Conservation (phyloP, 345 rosid species). For the Eucalyptus regnans region DNA sequence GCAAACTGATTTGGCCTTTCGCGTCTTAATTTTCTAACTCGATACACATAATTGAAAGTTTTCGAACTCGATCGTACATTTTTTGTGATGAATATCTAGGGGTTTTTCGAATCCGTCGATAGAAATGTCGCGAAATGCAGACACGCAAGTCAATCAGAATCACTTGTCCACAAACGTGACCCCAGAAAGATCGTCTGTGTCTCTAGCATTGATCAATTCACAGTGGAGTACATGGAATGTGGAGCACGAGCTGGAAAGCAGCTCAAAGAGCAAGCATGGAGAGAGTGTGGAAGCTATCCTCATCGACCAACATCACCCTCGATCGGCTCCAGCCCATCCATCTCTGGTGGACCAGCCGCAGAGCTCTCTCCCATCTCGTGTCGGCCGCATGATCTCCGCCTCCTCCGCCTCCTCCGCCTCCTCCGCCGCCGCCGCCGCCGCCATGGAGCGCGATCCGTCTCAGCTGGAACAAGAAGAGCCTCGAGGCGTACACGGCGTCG, state of each 20-base stretch:
- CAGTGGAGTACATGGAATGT: not conserved
- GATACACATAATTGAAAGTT: not conserved
- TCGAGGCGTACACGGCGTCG: not conserved
- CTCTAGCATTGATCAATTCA: not conserved
- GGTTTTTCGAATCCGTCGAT: accelerated
- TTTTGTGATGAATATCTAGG: not conserved
- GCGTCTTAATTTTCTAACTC: not conserved
- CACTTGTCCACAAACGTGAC: not conserved
- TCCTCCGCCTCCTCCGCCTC: not conserved
- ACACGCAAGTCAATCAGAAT: not conserved
- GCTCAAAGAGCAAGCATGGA: conserved; percentile 11
- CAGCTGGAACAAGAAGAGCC: conserved; percentile 4
- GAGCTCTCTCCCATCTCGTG: conserved; percentile 13
- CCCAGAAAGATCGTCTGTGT: not conserved
- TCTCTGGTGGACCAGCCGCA: conserved; percentile 5
- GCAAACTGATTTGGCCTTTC: not conserved
- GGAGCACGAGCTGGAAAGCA: not conserved
- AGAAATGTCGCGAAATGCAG: not conserved
- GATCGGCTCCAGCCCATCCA: not conserved
- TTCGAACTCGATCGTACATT: accelerated
- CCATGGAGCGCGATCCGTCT: not conserved
- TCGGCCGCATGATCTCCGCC: not conserved
- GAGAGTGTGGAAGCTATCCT: conserved; percentile 6
- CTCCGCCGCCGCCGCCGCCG: not conserved
- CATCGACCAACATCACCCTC: not conserved